A percentile compares a stretch with the other conserved stretches of the same genome.
phyloP scores from a whole-genome alignment of 768 basidiomycete species.

The Pleurotus salmoneostramineus region DNA sequence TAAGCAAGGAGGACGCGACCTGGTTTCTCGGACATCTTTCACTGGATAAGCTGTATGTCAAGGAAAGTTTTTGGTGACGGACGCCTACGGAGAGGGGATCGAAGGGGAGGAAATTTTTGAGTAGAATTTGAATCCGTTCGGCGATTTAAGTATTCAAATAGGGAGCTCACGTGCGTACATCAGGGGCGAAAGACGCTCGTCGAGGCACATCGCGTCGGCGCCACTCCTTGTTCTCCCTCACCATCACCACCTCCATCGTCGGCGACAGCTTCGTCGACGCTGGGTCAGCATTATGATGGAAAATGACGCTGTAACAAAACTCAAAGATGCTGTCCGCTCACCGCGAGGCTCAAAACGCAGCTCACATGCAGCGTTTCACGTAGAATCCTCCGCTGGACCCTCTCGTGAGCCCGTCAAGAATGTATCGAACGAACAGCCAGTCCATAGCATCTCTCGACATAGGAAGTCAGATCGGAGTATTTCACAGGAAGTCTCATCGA shows the following conservation, averaged over 20 bases:
- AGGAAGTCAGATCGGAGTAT: neutral
- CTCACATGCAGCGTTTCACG: neutral
- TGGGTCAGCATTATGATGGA: neutral
- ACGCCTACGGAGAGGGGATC: neutral
- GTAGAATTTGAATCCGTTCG: no score
- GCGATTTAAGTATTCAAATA: no score
- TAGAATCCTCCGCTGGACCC: neutral
- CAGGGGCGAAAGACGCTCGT: neutral
- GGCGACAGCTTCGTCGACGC: neutral
- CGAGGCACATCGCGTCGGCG: neutral
- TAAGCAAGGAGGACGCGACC: conserved; percentile 96
- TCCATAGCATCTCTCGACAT: neutral
- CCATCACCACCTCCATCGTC: neutral
- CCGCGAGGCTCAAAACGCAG: neutral
- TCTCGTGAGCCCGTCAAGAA: neutral
- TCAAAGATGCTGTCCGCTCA: neutral
- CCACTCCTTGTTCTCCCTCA: neutral
- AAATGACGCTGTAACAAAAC: neutral
- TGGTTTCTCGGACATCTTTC: conserved; percentile 42
- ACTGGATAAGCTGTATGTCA: conserved; percentile 4
- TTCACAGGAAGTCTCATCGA: neutral
- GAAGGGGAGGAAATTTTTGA: no score
- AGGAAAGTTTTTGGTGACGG: neutral
- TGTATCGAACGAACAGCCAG: neutral
- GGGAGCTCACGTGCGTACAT: neutral